Percentiles rank a stretch among this genome's conserved stretches.
Evolutionary conservation across 176 grass and related monocot genomes (phyloP).

Genomic region (Raddia guianensis): DNA sequence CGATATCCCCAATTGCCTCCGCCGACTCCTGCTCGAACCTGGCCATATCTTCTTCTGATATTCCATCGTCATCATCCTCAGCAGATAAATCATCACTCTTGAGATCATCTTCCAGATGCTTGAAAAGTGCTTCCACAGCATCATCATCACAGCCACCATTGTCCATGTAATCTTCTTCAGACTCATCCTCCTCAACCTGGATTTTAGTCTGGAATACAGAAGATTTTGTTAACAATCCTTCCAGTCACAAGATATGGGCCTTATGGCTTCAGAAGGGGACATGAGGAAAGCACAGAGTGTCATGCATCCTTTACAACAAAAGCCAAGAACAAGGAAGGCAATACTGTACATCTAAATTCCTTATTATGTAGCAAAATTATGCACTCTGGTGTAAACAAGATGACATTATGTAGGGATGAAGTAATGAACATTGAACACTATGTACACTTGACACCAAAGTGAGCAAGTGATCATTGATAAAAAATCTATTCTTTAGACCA

Average conservation of each 20-base stretch:
- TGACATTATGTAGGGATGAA: not conserved
- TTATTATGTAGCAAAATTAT: not conserved
- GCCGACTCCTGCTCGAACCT: constrained; percentile 73
- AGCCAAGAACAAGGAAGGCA: not conserved
- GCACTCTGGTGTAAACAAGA: not conserved
- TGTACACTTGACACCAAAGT: not conserved
- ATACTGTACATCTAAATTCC: not conserved
- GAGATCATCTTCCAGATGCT: constrained; percentile 82
- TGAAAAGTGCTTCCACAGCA: constrained; percentile 73
- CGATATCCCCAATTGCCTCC: constrained; percentile 61
- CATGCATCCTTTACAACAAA: not conserved
- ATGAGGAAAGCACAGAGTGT: not conserved
- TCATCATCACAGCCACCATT: constrained; percentile 20
- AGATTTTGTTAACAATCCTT: constrained; percentile 1
- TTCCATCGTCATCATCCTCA: constrained; percentile 62
- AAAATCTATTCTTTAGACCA: not conserved
- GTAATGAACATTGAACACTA: not conserved
- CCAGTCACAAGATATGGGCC: not conserved
- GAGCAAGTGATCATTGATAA: not conserved
- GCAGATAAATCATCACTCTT: constrained; percentile 61
- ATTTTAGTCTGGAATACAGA: constrained; percentile 45
- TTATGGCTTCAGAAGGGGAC: not conserved
- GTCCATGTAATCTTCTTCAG: constrained; percentile 34
- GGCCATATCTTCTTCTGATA: constrained; percentile 88
- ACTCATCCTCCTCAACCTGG: constrained; percentile 39